A percentile compares a stretch with the other conserved stretches of the same genome.
Evolutionary conservation across 1,139 yeast genomes (phyloP).

Genomic region (Nakaseomyces uthaithaninus): DNA sequence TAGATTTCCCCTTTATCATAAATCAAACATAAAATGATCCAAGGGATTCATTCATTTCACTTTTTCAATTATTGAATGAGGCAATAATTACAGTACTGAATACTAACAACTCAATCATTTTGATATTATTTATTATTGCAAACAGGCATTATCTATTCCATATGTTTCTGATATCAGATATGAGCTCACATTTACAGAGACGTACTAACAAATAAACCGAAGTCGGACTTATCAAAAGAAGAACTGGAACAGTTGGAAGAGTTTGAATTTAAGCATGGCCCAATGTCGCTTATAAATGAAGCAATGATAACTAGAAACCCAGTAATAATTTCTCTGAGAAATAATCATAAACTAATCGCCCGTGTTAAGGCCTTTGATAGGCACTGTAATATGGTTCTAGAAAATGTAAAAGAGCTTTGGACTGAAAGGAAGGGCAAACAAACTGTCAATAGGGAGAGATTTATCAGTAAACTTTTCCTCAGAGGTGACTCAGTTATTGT

Average conservation of each 20-base stretch:
- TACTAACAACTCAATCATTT: background rate
- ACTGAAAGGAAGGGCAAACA: slow-evolving; percentile 70
- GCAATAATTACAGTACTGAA: too few species aligned
- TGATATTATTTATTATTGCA: background rate
- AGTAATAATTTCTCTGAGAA: slow-evolving; percentile 81
- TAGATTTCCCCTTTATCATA: too few species aligned
- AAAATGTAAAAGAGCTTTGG: slow-evolving; percentile 90
- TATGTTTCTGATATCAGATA: too few species aligned
- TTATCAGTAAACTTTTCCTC: slow-evolving; percentile 78
- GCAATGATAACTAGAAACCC: slow-evolving; percentile 71
- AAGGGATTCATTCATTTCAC: too few species aligned
- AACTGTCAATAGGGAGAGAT: slow-evolving; percentile 69
- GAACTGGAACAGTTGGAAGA: slow-evolving; percentile 82
- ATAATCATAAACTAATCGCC: slow-evolving; percentile 84
- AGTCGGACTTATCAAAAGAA: slow-evolving; percentile 69
- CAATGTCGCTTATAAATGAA: slow-evolving; percentile 74
- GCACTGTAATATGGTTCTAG: slow-evolving; percentile 88
- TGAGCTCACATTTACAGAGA: slow-evolving; percentile 40
- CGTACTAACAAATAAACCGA: slow-evolving; percentile 57
- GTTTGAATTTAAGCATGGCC: slow-evolving; percentile 85
- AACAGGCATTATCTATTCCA: too few species aligned
- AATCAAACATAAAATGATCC: too few species aligned
- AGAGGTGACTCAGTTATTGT: slow-evolving; percentile 95
- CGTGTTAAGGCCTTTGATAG: slow-evolving; percentile 92
- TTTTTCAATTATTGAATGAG: too few species aligned